These are phyloP conservation scores for Cladosporium austrohemisphaericum DNA, from an alignment of 2,329 filamentous ascomycete species.

Conservation along the genomic window DNA sequence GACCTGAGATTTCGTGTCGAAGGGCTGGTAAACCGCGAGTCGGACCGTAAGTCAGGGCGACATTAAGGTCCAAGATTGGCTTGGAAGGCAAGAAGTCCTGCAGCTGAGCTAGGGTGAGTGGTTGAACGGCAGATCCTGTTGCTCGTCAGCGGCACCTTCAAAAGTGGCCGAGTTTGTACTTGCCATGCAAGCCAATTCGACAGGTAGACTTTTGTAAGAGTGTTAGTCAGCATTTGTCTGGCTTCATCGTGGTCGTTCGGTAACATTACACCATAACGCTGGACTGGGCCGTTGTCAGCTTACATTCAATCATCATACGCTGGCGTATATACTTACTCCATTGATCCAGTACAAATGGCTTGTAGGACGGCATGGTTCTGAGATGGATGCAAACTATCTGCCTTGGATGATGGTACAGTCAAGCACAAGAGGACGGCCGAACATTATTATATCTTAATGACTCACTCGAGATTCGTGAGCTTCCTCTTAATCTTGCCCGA, in stretches of 20 bases:
- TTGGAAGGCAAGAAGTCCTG: neutral
- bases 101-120: slow-evolving; percentile 8
- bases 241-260: neutral
- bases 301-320: neutral
- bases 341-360: neutral
- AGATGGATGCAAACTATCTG: no score
- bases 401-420: no score
- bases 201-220: neutral
- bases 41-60: slow-evolving; percentile 5
- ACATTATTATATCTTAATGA: no score
- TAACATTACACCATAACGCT: neutral
- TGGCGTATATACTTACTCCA: neutral
- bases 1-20: neutral
- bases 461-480: no score
- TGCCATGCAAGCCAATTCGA: neutral
- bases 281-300: neutral
- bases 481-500: no score
- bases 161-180: neutral
- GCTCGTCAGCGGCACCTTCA: neutral
- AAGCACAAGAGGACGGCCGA: no score
- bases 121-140: neutral
- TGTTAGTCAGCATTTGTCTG: neutral
- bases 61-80: neutral
- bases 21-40: neutral
- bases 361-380: neutral